Percentiles rank a stretch among this genome's conserved stretches.
Conservation (phyloP, 371 early-diverging fungal genomes). For the Rhizopus stolonifer region DNA sequence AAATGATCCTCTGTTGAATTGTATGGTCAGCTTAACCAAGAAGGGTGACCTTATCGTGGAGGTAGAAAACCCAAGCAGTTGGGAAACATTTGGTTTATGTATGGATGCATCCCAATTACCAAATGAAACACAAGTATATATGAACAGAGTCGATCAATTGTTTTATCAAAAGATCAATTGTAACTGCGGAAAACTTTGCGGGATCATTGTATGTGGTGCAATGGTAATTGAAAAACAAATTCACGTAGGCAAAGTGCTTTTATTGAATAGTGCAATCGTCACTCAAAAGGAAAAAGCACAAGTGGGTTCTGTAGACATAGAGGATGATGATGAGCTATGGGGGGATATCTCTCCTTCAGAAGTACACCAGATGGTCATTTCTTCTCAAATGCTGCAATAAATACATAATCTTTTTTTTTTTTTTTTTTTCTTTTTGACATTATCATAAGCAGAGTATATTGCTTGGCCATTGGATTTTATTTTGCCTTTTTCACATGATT, state of each 20-base stretch:
- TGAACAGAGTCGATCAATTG: slow-evolving; percentile 5
- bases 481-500: no score
- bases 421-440: no score
- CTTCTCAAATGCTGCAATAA: no score
- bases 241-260: slow-evolving; percentile 13
- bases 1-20: not conserved
- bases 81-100: slow-evolving; percentile 6
- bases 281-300: no score
- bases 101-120: slow-evolving; percentile 5
- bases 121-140: not conserved
- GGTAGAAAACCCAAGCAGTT: not conserved
- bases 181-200: slow-evolving; percentile 1
- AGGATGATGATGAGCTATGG: no score
- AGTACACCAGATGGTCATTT: no score
- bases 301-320: no score
- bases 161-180: slow-evolving; percentile 7
- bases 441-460: no score
- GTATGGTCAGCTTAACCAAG: not conserved
- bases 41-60: not conserved
- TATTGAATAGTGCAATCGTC: slow-evolving; percentile 1
- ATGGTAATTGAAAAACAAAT: not conserved
- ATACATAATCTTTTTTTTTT: no score
- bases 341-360: no score
- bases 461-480: no score
- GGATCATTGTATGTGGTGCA: slow-evolving; percentile 10